Percentiles rank a stretch among this genome's conserved stretches.
Evolutionary conservation across 768 basidiomycete genomes (phyloP).

Genomic region (Rhodotorula babjevae): DNA sequence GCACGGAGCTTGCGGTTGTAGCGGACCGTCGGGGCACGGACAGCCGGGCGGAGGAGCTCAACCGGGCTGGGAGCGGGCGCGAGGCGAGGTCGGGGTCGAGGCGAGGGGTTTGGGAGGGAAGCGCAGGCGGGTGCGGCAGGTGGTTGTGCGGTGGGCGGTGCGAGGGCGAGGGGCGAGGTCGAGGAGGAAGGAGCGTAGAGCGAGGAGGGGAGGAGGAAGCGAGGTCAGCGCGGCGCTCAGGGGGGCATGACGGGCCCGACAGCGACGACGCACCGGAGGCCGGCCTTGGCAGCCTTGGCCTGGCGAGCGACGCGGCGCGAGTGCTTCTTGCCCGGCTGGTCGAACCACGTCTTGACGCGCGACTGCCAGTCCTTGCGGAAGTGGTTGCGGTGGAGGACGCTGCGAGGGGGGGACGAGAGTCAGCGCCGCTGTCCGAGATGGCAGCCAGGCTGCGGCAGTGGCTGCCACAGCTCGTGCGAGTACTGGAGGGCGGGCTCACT

Average conservation of each 20-base stretch:
- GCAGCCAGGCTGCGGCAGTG: too few relatives aligned
- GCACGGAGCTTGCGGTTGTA: slow-evolving; percentile 98
- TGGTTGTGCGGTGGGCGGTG: too few relatives aligned
- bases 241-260: too few relatives aligned
- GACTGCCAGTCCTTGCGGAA: slow-evolving; percentile 98
- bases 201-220: neutral
- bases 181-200: too few relatives aligned
- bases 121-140: too few relatives aligned
- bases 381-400: slow-evolving; percentile 88
- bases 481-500: neutral
- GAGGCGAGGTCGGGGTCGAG: neutral
- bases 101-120: too few relatives aligned
- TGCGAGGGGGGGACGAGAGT: slow-evolving; percentile 43
- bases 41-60: slow-evolving; percentile 87
- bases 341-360: slow-evolving; percentile 89
- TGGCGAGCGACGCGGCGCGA: slow-evolving; percentile 88
- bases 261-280: slow-evolving; percentile 64
- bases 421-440: neutral
- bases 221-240: neutral
- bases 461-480: neutral
- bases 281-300: slow-evolving; percentile 80
- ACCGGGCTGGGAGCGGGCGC: slow-evolving; percentile 33
- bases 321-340: slow-evolving; percentile 97
- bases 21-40: slow-evolving; percentile 89
- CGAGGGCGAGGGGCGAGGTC: too few relatives aligned